A percentile compares a stretch with the other conserved stretches of the same genome.
phyloP scores from a whole-genome alignment of 2,329 filamentous ascomycete genomes.

The Ascochyta lentis region DNA sequence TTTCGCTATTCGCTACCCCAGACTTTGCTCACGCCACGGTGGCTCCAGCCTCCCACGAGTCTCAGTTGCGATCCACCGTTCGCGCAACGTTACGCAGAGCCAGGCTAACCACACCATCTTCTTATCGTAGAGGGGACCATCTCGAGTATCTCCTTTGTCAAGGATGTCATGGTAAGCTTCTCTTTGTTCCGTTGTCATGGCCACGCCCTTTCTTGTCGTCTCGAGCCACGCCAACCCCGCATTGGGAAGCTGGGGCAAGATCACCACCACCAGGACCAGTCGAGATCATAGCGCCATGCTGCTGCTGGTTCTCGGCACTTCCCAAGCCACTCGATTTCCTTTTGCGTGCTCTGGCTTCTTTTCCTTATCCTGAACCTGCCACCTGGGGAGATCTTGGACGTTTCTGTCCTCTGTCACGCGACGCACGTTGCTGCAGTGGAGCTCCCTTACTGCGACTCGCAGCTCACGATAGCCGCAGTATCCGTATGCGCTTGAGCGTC shows the following conservation, averaged over 20 bases:
- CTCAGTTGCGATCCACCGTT: conserved; percentile 19
- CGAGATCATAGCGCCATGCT: conserved; percentile 29
- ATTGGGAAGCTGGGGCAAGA: conserved; percentile 30
- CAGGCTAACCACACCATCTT: conserved; percentile 36
- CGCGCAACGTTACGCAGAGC: conserved; percentile 25
- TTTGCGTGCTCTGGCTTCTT: conserved; percentile 23
- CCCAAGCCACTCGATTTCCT: conserved; percentile 37
- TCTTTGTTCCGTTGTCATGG: conserved; percentile 24
- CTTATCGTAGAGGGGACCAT: conserved; percentile 73
- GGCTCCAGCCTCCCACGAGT: conserved; percentile 28
- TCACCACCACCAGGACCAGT: conserved; percentile 34
- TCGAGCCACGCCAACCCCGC: conserved; percentile 40
- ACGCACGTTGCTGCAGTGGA: conserved; percentile 22
- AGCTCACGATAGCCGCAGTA: conserved; percentile 63
- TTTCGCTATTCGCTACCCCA: conserved; percentile 31
- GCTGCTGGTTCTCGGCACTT: conserved; percentile 21
- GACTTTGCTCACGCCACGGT: conserved; percentile 38
- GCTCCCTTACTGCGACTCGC: conserved; percentile 22
- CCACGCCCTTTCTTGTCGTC: conserved; percentile 20
- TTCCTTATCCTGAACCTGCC: conserved; percentile 23
- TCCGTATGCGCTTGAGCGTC: conserved; percentile 73
- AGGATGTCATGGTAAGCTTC: conserved; percentile 76
- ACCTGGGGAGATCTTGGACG: conserved; percentile 24
- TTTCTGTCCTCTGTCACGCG: conserved; percentile 41
- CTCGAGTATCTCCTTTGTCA: conserved; percentile 84